phyloP scores from a whole-genome alignment of 495 filamentous ascomycete species.

The Xylaria intraflava region DNA sequence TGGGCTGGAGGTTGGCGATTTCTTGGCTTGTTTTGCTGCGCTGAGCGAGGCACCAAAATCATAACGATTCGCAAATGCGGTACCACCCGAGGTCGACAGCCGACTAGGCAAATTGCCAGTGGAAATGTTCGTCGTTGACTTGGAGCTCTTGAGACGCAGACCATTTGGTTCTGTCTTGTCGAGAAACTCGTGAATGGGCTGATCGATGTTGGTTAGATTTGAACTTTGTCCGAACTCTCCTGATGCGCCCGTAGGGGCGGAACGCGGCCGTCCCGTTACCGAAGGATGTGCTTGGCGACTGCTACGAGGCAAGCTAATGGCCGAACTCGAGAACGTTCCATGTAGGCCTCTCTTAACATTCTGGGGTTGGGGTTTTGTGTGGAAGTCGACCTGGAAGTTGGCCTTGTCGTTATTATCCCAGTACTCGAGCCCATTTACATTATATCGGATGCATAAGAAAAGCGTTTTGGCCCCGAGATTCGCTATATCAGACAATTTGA shows the following conservation, averaged over 20 bases:
- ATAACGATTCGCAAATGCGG: constrained; percentile 85
- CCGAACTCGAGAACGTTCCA: constrained; percentile 48
- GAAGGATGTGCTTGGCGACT: constrained; percentile 48
- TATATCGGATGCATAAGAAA: constrained; percentile 87
- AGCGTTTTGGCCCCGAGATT: constrained; percentile 86
- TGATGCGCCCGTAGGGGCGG: constrained; percentile 51
- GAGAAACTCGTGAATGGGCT: constrained; percentile 49
- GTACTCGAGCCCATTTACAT: constrained; percentile 73
- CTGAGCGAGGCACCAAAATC: constrained; percentile 85
- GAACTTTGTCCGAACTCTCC: constrained; percentile 63
- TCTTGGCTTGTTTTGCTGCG: constrained; percentile 66
- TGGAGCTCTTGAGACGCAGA: constrained; percentile 47
- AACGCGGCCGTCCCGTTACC: constrained; percentile 47
- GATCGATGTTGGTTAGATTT: constrained; percentile 50
- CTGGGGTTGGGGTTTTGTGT: constrained; percentile 59
- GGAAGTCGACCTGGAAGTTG: constrained; percentile 92
- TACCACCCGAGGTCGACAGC: constrained; percentile 53
- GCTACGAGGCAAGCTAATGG: constrained; percentile 67
- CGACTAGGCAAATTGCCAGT: constrained; percentile 44
- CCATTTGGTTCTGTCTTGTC: constrained; percentile 39
- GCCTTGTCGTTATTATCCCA: constrained; percentile 88
- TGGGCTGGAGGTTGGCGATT: constrained; percentile 23
- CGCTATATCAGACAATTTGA: constrained; percentile 84
- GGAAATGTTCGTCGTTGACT: constrained; percentile 38
- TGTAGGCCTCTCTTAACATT: constrained; percentile 48